Percentiles rank a stretch among this genome's conserved stretches.
These are phyloP conservation scores for Globisporangium alternatum DNA, from an alignment of 352 stramenopile species.

Conservation along the genomic window DNA sequence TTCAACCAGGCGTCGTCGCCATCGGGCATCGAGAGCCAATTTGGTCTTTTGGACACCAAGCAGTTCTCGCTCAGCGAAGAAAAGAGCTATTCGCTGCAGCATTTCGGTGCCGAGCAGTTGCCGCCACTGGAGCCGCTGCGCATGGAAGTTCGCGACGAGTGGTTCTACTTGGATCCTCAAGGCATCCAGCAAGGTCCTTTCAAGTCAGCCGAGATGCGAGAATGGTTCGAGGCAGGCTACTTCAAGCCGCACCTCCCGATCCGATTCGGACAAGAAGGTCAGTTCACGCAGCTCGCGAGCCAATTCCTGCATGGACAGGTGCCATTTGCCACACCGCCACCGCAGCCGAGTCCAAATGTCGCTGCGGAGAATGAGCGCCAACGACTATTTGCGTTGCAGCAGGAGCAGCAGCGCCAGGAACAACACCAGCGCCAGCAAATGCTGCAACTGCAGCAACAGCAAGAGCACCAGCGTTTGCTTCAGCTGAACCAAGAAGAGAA, in stretches of 20 bases:
- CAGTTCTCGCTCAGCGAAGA: conserved; percentile 35
- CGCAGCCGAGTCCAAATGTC: conserved; percentile 16
- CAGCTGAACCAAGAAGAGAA: conserved; percentile 73
- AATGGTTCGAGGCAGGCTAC: conserved; percentile 89
- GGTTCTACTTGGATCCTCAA: conserved; percentile 86
- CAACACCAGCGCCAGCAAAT: conserved; percentile 66
- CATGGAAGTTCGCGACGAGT: conserved; percentile 66
- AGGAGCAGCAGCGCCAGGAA: conserved; percentile 50
- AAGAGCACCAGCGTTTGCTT: conserved; percentile 67
- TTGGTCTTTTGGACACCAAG: conserved; percentile 33
- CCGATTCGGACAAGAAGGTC: conserved; percentile 68
- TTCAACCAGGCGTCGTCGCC: conserved; percentile 17
- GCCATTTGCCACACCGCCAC: conserved; percentile 49
- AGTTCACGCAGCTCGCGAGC: conserved; percentile 71
- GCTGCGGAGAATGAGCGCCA: conserved; percentile 40
- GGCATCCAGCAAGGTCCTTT: conserved; percentile 82
- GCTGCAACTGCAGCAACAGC: conserved; percentile 62
- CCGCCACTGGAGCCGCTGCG: conserved; percentile 24
- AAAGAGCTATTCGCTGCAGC: conserved; percentile 28
- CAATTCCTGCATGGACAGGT: conserved; percentile 73
- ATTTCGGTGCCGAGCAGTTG: conserved; percentile 20
- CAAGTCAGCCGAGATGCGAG: conserved; percentile 84
- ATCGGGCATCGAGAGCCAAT: conserved; percentile 10
- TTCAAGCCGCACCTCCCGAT: conserved; percentile 89
- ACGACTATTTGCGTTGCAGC: conserved; percentile 56